phyloP scores from a whole-genome alignment of 139 green algal species.

The Edaphochlamys debaryana region DNA sequence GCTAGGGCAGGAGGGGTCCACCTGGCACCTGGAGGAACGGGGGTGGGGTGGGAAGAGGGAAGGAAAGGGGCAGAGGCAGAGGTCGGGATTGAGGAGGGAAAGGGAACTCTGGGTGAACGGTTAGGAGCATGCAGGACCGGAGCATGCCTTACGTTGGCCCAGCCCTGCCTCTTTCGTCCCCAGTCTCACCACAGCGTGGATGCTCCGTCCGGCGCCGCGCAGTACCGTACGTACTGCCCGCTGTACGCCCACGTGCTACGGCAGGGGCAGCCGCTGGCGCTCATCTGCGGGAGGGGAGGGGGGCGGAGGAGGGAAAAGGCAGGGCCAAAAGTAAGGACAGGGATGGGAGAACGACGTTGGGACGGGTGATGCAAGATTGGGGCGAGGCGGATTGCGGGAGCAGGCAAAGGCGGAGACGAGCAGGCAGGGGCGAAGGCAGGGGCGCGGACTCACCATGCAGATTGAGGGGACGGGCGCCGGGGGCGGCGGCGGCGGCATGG shows the following conservation, averaged over 20 bases:
- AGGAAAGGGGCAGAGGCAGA: neutral
- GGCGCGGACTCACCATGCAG: neutral
- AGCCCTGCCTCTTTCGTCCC: too few species aligned
- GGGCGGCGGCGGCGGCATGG: neutral
- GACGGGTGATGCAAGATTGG: neutral
- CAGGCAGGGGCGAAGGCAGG: neutral
- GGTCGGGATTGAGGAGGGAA: too few species aligned
- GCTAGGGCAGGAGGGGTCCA: neutral
- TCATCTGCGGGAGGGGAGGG: neutral
- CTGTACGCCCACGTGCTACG: slow-evolving; percentile 2
- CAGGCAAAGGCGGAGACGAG: neutral
- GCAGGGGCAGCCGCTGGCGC: slow-evolving; percentile 1
- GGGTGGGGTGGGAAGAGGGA: neutral
- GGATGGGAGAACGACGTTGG: too few species aligned
- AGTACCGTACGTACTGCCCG: slow-evolving; percentile 4
- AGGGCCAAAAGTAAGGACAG: neutral
- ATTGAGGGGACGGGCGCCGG: neutral
- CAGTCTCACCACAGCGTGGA: neutral
- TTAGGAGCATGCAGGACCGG: neutral
- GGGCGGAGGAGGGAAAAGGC: neutral
- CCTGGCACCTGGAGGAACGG: neutral
- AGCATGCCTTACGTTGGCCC: too few species aligned
- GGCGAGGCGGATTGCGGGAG: too few species aligned
- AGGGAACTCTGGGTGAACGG: neutral
- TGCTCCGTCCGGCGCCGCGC: neutral